Evolutionary conservation across 208 protist species (phyloP).

Genomic region (Strigomonas culicis): DNA sequence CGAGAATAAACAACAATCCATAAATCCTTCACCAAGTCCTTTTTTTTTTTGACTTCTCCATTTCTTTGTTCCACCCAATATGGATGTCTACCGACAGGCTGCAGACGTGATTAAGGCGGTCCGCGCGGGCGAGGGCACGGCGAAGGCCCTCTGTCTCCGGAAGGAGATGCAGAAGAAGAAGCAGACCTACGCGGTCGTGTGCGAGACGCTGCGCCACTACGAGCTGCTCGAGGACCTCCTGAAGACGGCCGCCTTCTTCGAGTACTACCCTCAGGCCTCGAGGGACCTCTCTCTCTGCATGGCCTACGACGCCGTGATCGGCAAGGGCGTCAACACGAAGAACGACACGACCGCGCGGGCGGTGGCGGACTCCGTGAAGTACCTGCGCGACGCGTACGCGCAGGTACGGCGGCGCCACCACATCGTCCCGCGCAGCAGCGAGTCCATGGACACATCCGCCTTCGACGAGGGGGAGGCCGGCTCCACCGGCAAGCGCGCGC

Average conservation of each 20-base stretch:
- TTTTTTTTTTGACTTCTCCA: not conserved
- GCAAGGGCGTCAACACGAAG: conserved; percentile 84
- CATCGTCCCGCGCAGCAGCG: conserved; percentile 52
- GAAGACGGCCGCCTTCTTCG: conserved; percentile 73
- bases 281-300: conserved; percentile 56
- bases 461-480: conserved; percentile 23
- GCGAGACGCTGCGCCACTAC: conserved; percentile 86
- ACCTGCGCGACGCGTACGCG: conserved; percentile 80
- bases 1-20: not conserved
- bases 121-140: conserved; percentile 69
- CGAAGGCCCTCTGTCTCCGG: conserved; percentile 87
- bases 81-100: conserved; percentile 91
- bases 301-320: conserved; percentile 84
- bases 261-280: conserved; percentile 76
- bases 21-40: not conserved
- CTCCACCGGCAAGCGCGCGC: not conserved
- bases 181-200: conserved; percentile 91
- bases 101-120: conserved; percentile 71
- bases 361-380: conserved; percentile 57
- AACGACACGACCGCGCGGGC: conserved; percentile 78
- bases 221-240: conserved; percentile 86
- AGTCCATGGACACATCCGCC: conserved; percentile 15
- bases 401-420: conserved; percentile 73
- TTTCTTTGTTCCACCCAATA: conserved; percentile 10
- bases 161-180: conserved; percentile 93